phyloP scores from a whole-genome alignment of 441 rosid species.

The Eruca vesicaria region DNA sequence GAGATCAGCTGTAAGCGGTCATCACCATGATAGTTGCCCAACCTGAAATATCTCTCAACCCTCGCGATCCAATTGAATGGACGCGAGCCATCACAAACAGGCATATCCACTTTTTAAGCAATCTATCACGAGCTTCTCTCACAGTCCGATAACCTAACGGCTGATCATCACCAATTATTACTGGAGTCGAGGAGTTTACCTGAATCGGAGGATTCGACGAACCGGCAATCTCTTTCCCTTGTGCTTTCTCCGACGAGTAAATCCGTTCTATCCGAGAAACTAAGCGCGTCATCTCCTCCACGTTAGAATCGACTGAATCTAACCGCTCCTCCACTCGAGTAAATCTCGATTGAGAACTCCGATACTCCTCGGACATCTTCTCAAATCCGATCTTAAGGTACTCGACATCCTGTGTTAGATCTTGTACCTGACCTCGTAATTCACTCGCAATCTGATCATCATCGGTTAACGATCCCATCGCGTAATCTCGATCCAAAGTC shows the following conservation, averaged over 20 bases:
- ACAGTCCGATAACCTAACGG: not conserved
- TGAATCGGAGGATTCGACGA: not conserved
- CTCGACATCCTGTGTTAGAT: not conserved
- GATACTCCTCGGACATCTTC: not conserved
- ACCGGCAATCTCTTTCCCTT: not conserved
- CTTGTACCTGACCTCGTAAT: not conserved
- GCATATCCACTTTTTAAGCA: not conserved
- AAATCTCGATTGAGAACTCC: not conserved
- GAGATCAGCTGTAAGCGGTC: not conserved
- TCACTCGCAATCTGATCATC: not conserved
- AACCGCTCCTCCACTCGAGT: not conserved
- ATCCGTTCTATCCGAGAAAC: not conserved
- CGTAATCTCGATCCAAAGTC: not conserved
- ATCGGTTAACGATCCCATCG: not conserved
- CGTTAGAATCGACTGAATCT: not conserved
- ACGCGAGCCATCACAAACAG: not conserved
- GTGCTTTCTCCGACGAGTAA: not conserved
- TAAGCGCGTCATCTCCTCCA: not conserved
- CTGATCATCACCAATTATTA: not conserved
- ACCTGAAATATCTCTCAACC: not conserved
- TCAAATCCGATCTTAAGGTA: not conserved
- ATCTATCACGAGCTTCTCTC: not conserved
- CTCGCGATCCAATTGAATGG: not conserved
- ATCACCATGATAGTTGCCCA: not conserved
- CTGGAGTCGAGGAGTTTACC: not conserved